A percentile compares a stretch with the other conserved stretches of the same genome.
phyloP scores from a whole-genome alignment of 805 yeast genomes.

The Candida michaelii region DNA sequence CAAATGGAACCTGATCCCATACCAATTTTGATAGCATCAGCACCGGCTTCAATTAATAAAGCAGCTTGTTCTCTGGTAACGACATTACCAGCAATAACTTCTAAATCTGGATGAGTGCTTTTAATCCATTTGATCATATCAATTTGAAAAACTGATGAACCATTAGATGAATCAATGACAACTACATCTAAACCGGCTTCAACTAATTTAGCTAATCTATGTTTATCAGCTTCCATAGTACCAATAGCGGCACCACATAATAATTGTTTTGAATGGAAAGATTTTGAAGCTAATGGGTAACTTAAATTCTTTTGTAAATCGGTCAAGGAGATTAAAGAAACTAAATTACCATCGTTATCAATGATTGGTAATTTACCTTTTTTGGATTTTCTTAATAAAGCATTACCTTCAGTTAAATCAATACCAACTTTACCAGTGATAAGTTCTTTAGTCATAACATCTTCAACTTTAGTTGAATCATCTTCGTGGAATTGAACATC shows the following conservation, averaged over 20 bases:
- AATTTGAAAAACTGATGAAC: conserved; percentile 93
- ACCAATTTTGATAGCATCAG: conserved; percentile 97
- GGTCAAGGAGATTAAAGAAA: conserved; percentile 89
- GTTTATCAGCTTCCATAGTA: conserved; percentile 85
- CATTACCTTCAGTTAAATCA: conserved; percentile 82
- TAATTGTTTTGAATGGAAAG: conserved; percentile 89
- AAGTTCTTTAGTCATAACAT: conserved; percentile 87
- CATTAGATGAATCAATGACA: conserved; percentile 93
- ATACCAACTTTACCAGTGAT: conserved; percentile 84
- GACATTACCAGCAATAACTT: conserved; percentile 97
- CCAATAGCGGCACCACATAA: conserved; percentile 99
- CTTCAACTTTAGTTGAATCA: conserved; percentile 57
- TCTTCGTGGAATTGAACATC: conserved; percentile 94
- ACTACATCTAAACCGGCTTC: conserved; percentile 98
- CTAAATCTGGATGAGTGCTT: conserved; percentile 69
- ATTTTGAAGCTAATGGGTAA: conserved; percentile 94
- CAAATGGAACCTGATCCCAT: conserved; percentile 99
- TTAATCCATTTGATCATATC: conserved; percentile 93
- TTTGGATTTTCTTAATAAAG: conserved; percentile 85
- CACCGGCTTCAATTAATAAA: conserved; percentile 88
- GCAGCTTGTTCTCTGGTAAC: conserved; percentile 99
- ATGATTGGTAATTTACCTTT: conserved; percentile 97
- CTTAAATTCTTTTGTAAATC: conserved; percentile 94
- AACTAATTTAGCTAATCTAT: conserved; percentile 78
- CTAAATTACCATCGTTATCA: conserved; percentile 71